Evolutionary conservation across 768 basidiomycete species (phyloP).

Genomic region (Trametes cubensis): DNA sequence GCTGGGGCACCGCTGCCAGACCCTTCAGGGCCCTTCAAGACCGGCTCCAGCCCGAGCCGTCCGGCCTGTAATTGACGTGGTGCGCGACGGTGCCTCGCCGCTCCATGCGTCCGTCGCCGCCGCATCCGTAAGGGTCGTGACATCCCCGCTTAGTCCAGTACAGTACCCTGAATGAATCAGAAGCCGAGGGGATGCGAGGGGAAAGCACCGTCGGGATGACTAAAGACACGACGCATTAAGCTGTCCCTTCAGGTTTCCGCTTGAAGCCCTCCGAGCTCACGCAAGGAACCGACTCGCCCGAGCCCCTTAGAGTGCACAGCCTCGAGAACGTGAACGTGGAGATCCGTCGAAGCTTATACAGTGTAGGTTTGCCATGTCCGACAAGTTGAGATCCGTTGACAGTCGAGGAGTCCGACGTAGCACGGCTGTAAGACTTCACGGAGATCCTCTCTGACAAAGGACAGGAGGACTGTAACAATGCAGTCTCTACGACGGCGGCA

Average conservation of each 20-base stretch:
- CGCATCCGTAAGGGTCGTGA: not conserved
- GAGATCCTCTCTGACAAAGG: no score
- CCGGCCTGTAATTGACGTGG: no score
- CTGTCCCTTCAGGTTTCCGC: not conserved
- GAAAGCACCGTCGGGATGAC: not conserved
- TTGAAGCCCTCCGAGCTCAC: not conserved
- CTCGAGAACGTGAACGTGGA: conserved; percentile 7
- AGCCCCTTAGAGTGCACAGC: conserved; percentile 1
- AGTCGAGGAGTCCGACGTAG: no score
- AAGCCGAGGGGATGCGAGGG: not conserved
- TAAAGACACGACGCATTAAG: not conserved
- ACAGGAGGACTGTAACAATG: not conserved
- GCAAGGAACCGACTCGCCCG: not conserved
- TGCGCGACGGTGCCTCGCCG: not conserved
- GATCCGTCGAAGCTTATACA: not conserved
- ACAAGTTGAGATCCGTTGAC: no score
- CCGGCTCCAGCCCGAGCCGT: not conserved
- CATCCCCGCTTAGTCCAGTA: not conserved
- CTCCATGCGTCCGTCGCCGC: not conserved
- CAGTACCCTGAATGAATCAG: not conserved
- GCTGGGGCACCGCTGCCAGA: not conserved
- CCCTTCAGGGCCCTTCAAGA: not conserved
- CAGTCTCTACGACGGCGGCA: not conserved
- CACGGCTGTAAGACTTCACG: no score
- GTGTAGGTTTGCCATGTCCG: no score